phyloP scores from a whole-genome alignment of 768 basidiomycete genomes.

The Kwoniella bestiolae region DNA sequence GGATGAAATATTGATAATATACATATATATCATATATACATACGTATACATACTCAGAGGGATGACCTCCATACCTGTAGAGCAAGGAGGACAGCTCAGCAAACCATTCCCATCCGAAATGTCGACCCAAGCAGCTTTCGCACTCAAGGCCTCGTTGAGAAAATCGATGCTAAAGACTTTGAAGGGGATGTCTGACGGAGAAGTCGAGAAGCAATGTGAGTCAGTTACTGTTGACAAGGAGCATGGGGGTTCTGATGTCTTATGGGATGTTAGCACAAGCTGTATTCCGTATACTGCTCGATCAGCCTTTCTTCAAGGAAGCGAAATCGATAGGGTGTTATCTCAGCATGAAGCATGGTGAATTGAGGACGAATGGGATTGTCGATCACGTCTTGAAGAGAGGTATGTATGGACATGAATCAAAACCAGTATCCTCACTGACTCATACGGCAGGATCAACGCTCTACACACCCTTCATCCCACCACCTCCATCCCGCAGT shows the following conservation, averaged over 20 bases:
- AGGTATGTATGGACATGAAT: too few species aligned
- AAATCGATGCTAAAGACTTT: conserved; percentile 43
- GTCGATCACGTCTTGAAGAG: conserved; percentile 34
- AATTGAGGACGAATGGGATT: conserved; percentile 43
- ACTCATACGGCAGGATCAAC: conserved; percentile 37
- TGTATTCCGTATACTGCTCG: conserved; percentile 24
- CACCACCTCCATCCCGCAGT: conserved; percentile 17
- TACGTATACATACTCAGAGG: not conserved
- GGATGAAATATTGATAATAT: too few species aligned
- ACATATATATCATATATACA: too few species aligned
- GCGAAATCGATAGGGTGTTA: conserved; percentile 49
- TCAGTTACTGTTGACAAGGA: not conserved
- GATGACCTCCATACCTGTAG: not conserved
- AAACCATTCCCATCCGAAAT: not conserved
- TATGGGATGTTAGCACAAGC: conserved; percentile 27
- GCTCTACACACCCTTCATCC: conserved; percentile 45
- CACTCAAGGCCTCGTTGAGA: conserved; percentile 37
- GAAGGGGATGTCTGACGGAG: conserved; percentile 30
- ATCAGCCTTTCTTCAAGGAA: conserved; percentile 34
- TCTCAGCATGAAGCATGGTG: conserved; percentile 45
- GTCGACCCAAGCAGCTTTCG: conserved; percentile 26
- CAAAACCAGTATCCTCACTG: too few species aligned
- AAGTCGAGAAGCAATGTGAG: conserved; percentile 46
- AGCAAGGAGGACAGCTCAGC: not conserved
- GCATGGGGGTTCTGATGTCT: not conserved